Conservation (phyloP, 2,329 filamentous ascomycete genomes). For the Sarocladium strictum region DNA sequence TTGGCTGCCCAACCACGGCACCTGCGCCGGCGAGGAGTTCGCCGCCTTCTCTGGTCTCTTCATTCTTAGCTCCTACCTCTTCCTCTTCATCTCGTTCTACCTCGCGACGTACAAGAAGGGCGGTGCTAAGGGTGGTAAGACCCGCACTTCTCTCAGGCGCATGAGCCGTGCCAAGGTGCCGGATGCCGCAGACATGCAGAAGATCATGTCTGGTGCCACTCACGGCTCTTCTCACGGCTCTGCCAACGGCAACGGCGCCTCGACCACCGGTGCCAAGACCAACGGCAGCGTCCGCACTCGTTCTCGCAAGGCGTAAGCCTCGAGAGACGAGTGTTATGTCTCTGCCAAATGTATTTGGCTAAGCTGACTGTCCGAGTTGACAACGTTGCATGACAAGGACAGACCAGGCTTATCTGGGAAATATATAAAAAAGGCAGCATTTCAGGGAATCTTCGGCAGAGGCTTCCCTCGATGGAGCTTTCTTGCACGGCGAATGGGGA, state of each 20-base stretch:
- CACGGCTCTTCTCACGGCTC: conserved; percentile 50
- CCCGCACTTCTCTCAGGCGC: conserved; percentile 68
- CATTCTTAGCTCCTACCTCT: conserved; percentile 89
- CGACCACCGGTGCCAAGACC: conserved; percentile 47
- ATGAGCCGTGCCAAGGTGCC: conserved; percentile 66
- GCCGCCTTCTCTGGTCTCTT: conserved; percentile 88
- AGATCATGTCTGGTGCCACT: conserved; percentile 42
- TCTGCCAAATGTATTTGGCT: not conserved
- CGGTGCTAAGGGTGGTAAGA: conserved; percentile 63
- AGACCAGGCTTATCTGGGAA: too few species aligned
- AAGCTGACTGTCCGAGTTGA: too few species aligned
- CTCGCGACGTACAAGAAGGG: conserved; percentile 91
- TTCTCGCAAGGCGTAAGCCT: conserved; percentile 58
- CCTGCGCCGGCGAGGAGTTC: conserved; percentile 94
- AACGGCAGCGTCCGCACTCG: conserved; percentile 54
- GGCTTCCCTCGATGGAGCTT: not conserved
- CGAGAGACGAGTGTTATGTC: not conserved
- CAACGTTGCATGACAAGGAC: too few species aligned
- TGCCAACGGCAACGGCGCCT: conserved; percentile 23
- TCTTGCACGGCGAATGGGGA: not conserved
- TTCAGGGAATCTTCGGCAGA: not conserved
- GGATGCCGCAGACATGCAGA: conserved; percentile 71
- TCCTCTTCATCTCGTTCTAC: conserved; percentile 99
- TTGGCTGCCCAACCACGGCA: conserved; percentile 74
- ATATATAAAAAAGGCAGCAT: too few species aligned